These are phyloP conservation scores for Colletotrichum chlorophyti DNA, from an alignment of 2,329 filamentous ascomycete species.

Conservation along the genomic window DNA sequence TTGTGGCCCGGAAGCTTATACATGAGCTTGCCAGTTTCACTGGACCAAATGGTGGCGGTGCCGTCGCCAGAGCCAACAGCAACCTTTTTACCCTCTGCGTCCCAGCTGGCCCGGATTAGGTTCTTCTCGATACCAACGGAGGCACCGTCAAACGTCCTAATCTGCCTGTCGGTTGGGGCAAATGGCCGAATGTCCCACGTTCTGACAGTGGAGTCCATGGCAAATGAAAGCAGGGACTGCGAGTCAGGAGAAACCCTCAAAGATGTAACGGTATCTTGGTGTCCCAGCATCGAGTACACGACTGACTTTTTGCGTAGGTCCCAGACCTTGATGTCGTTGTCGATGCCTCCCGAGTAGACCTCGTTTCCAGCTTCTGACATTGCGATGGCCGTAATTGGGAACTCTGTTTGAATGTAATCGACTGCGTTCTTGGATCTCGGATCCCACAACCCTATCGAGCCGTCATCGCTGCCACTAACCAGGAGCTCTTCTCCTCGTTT, in stretches of 20 bases:
- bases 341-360: constrained; percentile 92
- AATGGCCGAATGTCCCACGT: constrained; percentile 98
- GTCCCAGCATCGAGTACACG: constrained; percentile 86
- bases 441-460: constrained; percentile 95
- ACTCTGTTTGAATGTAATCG: constrained; percentile 88
- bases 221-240: constrained; percentile 87
- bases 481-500: constrained; percentile 89
- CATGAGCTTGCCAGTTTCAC: constrained; percentile 83
- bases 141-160: constrained; percentile 92
- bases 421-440: constrained; percentile 87
- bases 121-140: constrained; percentile 90
- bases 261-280: constrained; percentile 91
- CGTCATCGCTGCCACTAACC: constrained; percentile 92
- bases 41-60: constrained; percentile 91
- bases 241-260: constrained; percentile 91
- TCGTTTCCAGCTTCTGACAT: constrained; percentile 96
- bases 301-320: constrained; percentile 91
- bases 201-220: constrained; percentile 90
- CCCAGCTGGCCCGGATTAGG: constrained; percentile 89
- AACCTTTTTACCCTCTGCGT: constrained; percentile 82
- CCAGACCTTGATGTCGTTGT: constrained; percentile 98
- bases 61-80: constrained; percentile 90
- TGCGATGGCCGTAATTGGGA: constrained; percentile 89
- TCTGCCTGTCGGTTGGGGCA: constrained; percentile 83
- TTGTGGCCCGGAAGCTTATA: constrained; percentile 97